phyloP scores from a whole-genome alignment of 1,284 basidiomycete genomes.

The Ganoderma multipileum region DNA sequence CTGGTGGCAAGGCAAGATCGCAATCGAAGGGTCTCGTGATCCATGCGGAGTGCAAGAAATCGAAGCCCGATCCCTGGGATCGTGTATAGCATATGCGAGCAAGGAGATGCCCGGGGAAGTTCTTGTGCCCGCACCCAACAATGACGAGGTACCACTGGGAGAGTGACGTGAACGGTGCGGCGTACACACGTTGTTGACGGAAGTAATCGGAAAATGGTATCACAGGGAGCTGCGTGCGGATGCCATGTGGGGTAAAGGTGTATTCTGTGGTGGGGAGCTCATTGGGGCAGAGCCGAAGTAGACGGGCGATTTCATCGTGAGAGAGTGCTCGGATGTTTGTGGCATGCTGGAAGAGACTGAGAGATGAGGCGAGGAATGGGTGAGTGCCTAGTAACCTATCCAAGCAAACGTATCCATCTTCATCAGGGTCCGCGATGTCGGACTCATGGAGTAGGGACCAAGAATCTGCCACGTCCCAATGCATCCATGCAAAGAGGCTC shows the following conservation, averaged over 20 bases:
- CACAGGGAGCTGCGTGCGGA: neutral
- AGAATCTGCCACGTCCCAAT: neutral
- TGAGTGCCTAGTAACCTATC: no score
- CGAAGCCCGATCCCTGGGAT: neutral
- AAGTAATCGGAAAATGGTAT: neutral
- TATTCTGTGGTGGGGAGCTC: neutral
- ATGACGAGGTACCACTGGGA: conserved; percentile 3
- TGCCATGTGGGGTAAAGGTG: neutral
- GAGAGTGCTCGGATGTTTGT: neutral
- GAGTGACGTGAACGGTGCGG: neutral
- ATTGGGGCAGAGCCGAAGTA: neutral
- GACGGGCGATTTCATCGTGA: neutral
- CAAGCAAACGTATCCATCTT: no score
- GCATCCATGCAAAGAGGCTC: neutral
- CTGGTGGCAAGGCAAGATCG: neutral
- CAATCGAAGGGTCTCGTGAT: neutral
- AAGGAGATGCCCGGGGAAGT: neutral
- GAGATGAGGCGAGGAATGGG: neutral
- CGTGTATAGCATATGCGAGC: neutral
- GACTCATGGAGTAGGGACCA: neutral
- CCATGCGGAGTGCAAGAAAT: neutral
- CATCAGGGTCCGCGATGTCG: neutral
- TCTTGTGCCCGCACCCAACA: neutral
- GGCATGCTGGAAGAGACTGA: neutral
- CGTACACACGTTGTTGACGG: neutral